phyloP scores from a whole-genome alignment of 148 eudicot genomes.

The Rhododendron simsii region DNA sequence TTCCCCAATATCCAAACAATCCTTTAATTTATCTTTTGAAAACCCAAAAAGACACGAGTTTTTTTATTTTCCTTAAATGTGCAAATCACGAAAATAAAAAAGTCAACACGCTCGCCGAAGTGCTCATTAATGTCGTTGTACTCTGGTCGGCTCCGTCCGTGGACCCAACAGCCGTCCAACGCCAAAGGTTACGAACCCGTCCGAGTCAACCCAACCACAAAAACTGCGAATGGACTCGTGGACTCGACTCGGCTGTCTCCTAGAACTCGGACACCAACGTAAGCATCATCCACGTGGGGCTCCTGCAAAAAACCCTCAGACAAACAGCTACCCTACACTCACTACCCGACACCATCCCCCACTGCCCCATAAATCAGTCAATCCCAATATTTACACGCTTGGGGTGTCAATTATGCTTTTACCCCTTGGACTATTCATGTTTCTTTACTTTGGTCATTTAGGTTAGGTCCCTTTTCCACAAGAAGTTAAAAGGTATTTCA shows the following conservation, averaged over 20 bases:
- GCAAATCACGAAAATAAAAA: neutral
- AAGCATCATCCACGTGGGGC: constrained; percentile 14
- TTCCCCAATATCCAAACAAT: no score
- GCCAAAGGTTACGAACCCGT: neutral
- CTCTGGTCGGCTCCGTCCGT: neutral
- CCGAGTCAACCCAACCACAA: neutral
- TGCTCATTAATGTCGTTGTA: neutral
- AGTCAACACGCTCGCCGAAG: neutral
- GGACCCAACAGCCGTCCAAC: neutral
- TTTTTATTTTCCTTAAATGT: no score
- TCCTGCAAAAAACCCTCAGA: neutral
- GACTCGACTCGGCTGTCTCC: constrained; percentile 14
- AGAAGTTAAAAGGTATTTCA: no score
- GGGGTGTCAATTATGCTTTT: neutral
- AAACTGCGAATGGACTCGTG: neutral
- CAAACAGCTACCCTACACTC: neutral
- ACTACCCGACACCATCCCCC: neutral
- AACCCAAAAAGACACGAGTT: neutral
- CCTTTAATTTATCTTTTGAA: no score
- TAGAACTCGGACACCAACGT: constrained; percentile 14
- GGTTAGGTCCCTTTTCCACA: neutral
- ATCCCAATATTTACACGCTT: neutral
- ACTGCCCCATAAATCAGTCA: neutral
- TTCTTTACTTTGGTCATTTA: neutral
- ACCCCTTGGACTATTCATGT: neutral